Evolutionary conservation across 164 flowering plant genomes (phyloP).

Genomic region (Cinnamomum chago): DNA sequence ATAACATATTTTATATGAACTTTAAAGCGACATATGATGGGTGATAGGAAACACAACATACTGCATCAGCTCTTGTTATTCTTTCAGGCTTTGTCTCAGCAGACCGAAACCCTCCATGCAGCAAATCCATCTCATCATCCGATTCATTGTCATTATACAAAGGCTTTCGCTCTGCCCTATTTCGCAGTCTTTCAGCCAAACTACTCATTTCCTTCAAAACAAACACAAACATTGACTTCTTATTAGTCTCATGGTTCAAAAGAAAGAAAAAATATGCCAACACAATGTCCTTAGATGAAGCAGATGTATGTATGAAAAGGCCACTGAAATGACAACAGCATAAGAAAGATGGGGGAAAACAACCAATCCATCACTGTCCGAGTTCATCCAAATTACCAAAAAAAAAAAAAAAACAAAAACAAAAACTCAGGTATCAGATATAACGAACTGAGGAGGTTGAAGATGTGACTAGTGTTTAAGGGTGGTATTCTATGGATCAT

Average conservation of each 20-base stretch:
- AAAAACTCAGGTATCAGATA: too few species aligned
- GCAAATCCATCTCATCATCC: slow-evolving; percentile 70
- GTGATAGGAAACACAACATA: slow-evolving; percentile 25
- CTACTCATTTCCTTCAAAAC: slow-evolving; percentile 65
- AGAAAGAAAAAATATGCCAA: background rate
- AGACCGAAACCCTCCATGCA: slow-evolving; percentile 18
- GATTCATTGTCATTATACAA: slow-evolving; percentile 71
- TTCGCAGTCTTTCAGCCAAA: slow-evolving; percentile 92
- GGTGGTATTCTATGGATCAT: too few species aligned
- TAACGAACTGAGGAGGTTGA: too few species aligned
- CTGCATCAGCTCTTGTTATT: slow-evolving; percentile 70
- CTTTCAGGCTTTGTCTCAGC: slow-evolving; percentile 43
- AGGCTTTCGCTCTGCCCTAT: slow-evolving; percentile 79
- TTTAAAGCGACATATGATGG: background rate
- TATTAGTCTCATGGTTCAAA: background rate
- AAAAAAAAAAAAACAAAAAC: too few species aligned
- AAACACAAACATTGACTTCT: background rate
- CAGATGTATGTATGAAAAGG: background rate
- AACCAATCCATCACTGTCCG: too few species aligned
- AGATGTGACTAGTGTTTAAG: too few species aligned
- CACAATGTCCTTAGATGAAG: background rate
- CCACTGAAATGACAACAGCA: too few species aligned
- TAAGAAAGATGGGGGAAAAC: too few species aligned
- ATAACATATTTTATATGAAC: background rate
- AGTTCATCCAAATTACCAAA: too few species aligned